Evolutionary conservation across 2,329 filamentous ascomycete genomes (phyloP), one percentile per base, ranked within the genome.

Genomic region (Fonsecaea multimorphosa): DNA sequence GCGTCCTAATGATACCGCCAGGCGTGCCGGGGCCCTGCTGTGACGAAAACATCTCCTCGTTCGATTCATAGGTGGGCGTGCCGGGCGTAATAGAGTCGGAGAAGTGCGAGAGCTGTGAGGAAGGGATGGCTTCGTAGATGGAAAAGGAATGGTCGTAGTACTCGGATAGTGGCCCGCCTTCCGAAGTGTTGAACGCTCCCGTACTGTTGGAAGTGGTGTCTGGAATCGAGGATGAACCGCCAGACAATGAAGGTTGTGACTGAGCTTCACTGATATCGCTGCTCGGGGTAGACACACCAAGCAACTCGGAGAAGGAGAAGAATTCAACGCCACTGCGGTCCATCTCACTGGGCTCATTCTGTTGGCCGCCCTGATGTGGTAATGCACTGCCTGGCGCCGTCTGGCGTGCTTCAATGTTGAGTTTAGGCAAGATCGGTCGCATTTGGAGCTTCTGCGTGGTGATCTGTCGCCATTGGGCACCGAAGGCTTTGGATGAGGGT

Each of bases 81-180:
- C 68, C 66, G 12, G 70, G 69, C n/a, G 69, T 71, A 31, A 66
- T 65, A 9, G 58, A 60, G 19, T 67, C 64, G 24, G 65, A 71
- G 36, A 70, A 68, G 27, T 58, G 75, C 73, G 19, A 89, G 9
- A 71, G 79, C 66, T 90, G 85, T 1, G 89, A 90, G 0, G 88
- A 90, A 0, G 85, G 78, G 3, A 90, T 76, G 14, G 87, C 85
- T 68, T 91, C 84, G 74, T 96, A 87, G 14, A 89, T 79, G 1
- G 87, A 85, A 56, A 96, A 84, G 0, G 92, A 95, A 72, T 94
- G 87, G 69, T 95, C 86, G 72, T 92, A 91, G 75, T 95, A 96
- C 63, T 88, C 84, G 2, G 86, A 84, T 2, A 89, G 76, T 1
- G 58, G 58, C 2, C 58, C 58, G 24, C 58, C 58, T 22, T 60